Base-by-base conservation (phyloP, 78 protist genomes). In the Goniomonas avonlea region DNA sequence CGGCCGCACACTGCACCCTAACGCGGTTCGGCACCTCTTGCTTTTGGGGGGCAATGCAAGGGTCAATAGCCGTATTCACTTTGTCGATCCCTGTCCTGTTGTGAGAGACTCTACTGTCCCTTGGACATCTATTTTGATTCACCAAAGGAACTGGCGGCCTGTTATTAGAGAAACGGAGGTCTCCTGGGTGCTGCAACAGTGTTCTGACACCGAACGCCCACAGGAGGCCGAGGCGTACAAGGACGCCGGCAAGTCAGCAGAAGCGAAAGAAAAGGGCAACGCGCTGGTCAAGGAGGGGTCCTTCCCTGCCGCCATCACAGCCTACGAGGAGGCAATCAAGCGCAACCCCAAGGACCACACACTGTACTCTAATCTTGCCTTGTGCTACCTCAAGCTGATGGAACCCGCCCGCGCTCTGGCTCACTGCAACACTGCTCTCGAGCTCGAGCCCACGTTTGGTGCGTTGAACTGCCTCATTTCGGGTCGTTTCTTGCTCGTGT, bases 291-390 rank as follows among this genome's bases (percentile, higher is more conserved):
- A 88, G 65, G 80, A 79, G 39, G 84, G 82, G 31, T 69, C 89
- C 70, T 88, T 40, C 86, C 86, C 88, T 27, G 93, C 86, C 25
- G 93, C 94, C n/a, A 85, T 90, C 38, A 29, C 75, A 1, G 31
- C 1, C 5, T 68, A 68, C 31, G 80, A 81, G 40, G 94, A 93
- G 53, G 96, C 96, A 31, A 81, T 93, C 85, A 75, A 80, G 68
- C 60, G 96, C 38, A 86, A 93, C 71, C 94, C 96, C 37, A 48
- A 27, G 25, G 91, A 90, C 53, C 91, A 81, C 60, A 76, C 85
- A 9, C 69, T 81, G 68, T 87, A 90, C 76, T 55, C 84, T 53
- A 90, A 90, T 70, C 86, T 91, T 3, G 75, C 82, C 84, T 5
- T 68, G 32, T 68, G 75, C 56, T 68, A 20, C 75, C 38, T 68